phyloP scores from a whole-genome alignment of 306 rosid genomes.

The Ziziphus jujuba region DNA sequence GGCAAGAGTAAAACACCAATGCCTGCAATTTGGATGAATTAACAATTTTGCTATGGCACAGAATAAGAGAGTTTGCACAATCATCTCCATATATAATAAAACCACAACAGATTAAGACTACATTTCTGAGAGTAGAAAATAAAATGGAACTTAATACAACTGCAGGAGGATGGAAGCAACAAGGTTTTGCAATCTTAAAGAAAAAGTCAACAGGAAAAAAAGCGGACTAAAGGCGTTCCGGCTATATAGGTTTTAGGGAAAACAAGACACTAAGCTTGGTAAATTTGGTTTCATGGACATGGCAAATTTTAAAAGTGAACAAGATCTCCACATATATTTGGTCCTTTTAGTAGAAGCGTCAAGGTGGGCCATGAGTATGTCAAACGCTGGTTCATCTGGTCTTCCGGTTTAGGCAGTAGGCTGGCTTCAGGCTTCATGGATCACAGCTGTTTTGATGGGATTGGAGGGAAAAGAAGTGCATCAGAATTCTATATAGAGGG shows the following conservation, averaged over 20 bases:
- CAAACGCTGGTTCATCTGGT: constrained; percentile 97
- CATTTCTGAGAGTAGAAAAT: constrained; percentile 28
- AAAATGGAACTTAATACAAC: constrained; percentile 31
- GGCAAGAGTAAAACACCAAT: constrained; percentile 27
- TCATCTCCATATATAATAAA: constrained; percentile 29
- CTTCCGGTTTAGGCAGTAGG: constrained; percentile 94
- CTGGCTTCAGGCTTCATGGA: constrained; percentile 97
- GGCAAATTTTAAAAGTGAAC: constrained; percentile 51
- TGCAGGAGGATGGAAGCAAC: constrained; percentile 46
- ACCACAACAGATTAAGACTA: constrained; percentile 37
- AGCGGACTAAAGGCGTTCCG: constrained; percentile 53
- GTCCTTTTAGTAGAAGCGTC: constrained; percentile 82
- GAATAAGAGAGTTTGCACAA: constrained; percentile 23
- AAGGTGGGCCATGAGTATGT: constrained; percentile 93
- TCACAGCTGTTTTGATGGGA: constrained; percentile 97
- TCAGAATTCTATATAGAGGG: constrained; percentile 79
- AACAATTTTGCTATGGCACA: constrained; percentile 41
- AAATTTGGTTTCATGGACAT: constrained; percentile 71
- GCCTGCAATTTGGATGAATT: constrained; percentile 55
- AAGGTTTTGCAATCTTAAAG: constrained; percentile 42
- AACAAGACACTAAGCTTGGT: constrained; percentile 71
- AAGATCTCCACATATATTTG: constrained; percentile 65
- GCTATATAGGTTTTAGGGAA: constrained; percentile 78
- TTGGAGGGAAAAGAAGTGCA: constrained; percentile 92
- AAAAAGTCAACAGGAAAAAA: constrained; percentile 52